Conservation (phyloP, 345 rosid species). For the Erodium maritimum region DNA sequence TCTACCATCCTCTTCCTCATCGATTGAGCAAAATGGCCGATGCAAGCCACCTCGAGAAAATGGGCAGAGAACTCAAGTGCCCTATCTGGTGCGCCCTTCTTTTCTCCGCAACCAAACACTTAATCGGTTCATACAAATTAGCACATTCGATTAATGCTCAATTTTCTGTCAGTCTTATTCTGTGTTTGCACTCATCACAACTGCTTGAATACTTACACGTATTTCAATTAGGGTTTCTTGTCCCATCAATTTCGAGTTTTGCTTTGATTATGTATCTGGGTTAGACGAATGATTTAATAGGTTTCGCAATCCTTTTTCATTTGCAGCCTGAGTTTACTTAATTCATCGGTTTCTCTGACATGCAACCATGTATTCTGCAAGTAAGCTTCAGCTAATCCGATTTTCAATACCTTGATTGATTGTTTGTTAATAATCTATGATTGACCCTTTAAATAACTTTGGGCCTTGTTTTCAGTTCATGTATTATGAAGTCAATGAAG, state of each 20-base stretch:
- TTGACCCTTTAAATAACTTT: no score
- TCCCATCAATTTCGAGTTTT: background rate
- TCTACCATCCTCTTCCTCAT: no score
- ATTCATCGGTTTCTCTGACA: slow-evolving; percentile 54
- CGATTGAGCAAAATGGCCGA: slow-evolving; percentile 38
- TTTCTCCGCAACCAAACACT: no score
- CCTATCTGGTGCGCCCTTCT: slow-evolving; percentile 56
- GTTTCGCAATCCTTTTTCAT: background rate
- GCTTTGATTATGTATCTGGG: background rate
- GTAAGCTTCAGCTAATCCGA: slow-evolving; percentile 22
- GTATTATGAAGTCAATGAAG: slow-evolving; percentile 81
- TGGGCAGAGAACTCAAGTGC: slow-evolving; percentile 94
- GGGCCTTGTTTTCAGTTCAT: slow-evolving; percentile 42
- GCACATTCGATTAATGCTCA: no score
- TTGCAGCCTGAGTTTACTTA: slow-evolving; percentile 66
- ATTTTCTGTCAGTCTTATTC: background rate
- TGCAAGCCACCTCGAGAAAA: slow-evolving; percentile 53
- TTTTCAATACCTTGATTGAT: background rate
- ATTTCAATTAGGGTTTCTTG: no score
- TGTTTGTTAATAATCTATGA: background rate
- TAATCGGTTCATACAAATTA: no score
- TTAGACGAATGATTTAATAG: background rate
- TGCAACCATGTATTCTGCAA: slow-evolving; percentile 94
- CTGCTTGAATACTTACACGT: no score
- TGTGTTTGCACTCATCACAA: background rate